Evolutionary conservation across 331 rosid genomes (phyloP), one percentile per base, ranked within the genome.

Genomic region (Erythrophleum ivorense): DNA sequence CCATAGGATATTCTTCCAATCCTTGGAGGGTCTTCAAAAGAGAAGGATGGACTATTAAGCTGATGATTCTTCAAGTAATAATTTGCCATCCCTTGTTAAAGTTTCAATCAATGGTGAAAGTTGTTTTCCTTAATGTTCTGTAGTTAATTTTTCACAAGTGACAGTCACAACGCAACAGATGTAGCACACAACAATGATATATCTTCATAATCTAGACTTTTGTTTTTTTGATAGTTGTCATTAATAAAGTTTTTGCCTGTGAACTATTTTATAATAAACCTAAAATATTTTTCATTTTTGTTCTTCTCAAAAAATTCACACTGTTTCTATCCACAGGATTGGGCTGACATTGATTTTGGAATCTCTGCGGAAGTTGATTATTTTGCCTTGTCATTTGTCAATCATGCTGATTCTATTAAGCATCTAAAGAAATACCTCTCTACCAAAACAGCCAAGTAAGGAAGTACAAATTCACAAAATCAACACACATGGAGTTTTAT

Each of bases 311-410:
- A 49, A 68, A 52, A 65, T 34, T 65, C 33, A 11, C 31, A 58
- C 34, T 63, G 55, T 57, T 48, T 77, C 40, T 34, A 69, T 77
- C 80, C 65, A 34, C 86, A 84, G 89, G 89, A 87, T 74, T 87
- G 87, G 89, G 85, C 86, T 54, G 86, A 84, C 84, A 78, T 84
- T 60, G 83, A 84, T 72, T 81, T 87, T 63, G 85, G 87, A n/a
- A 81, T 87, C 75, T 82, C 85, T 18, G 89, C 79, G 74, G 86
- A 78, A 45, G 87, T 84, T 60, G 89, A 87, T 54, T 81, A 78
- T 81, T 81, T 87, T 81, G 89, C 89, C 71, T 75, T 87, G 78
- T 87, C 87, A 69, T 87, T 87, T 81, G 87, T 87, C 74, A 87
- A 81, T 69, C 65, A 81, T 12, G 84, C 85, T 33, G 85, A 74